Conservation (phyloP, 148 eudicot genomes). For the Arctostaphylos glauca region DNA sequence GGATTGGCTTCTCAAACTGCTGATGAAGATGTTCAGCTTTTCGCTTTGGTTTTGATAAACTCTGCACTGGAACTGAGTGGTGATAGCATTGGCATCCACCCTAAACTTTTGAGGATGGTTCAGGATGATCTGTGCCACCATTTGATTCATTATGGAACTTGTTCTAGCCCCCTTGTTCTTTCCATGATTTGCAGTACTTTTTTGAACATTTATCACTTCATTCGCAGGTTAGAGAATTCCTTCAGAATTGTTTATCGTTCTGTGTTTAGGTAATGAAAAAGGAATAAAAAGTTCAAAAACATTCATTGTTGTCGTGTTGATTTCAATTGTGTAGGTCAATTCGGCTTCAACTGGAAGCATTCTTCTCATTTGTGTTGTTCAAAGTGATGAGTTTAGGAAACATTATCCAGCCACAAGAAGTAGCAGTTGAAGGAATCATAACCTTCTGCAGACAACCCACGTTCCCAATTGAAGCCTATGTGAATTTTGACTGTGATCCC, state of each 20-base stretch:
- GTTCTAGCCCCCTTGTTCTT: conserved; percentile 65
- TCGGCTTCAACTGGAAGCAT: conserved; percentile 91
- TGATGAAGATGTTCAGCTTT: conserved; percentile 82
- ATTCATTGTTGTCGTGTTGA: neutral
- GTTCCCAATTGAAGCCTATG: conserved; percentile 66
- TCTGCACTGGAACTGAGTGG: conserved; percentile 82
- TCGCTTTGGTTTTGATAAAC: conserved; percentile 67
- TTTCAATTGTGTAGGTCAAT: conserved; percentile 41
- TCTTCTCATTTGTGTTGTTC: conserved; percentile 69
- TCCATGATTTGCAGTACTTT: conserved; percentile 95
- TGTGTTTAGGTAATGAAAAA: neutral
- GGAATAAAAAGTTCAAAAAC: neutral
- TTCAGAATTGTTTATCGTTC: neutral
- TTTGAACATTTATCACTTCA: conserved; percentile 68
- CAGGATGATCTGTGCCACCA: conserved; percentile 90
- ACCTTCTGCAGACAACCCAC: conserved; percentile 81
- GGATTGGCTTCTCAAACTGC: conserved; percentile 42
- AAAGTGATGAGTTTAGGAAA: conserved; percentile 42
- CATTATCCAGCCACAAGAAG: conserved; percentile 65
- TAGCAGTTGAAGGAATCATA: conserved; percentile 75
- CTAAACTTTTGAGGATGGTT: conserved; percentile 79
- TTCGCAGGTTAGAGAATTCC: conserved; percentile 54
- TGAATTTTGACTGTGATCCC: conserved; percentile 76
- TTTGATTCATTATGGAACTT: conserved; percentile 69
- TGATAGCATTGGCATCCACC: conserved; percentile 70